These are phyloP conservation scores for Diversispora eburnea DNA, from an alignment of 192 early-diverging fungal genomes.

Conservation along the genomic window DNA sequence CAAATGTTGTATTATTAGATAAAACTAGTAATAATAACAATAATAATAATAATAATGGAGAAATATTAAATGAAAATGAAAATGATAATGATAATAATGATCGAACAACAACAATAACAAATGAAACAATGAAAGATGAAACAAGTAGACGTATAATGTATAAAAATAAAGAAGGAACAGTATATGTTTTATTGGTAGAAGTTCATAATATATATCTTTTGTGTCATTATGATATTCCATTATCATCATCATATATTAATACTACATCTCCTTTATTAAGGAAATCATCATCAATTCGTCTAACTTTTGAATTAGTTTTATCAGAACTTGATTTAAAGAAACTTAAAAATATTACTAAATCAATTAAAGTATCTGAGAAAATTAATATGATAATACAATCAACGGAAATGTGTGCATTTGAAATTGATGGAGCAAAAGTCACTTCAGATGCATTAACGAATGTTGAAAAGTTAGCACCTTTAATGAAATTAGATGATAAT, in stretches of 20 bases:
- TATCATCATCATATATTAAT: not conserved
- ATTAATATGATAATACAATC: not conserved
- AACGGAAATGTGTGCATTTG: conserved; percentile 22
- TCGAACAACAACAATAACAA: too few relatives aligned
- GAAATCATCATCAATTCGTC: not conserved
- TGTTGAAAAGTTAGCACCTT: not conserved
- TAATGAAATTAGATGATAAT: conserved; percentile 18
- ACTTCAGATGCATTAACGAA: conserved; percentile 4
- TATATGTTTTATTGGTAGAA: conserved; percentile 24
- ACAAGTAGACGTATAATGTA: conserved; percentile 7
- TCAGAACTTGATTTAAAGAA: conserved; percentile 20
- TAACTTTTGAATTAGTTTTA: conserved; percentile 23
- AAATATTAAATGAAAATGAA: not conserved
- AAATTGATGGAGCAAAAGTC: conserved; percentile 11
- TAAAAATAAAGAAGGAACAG: conserved; percentile 20
- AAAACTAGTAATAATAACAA: not conserved
- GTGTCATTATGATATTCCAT: conserved; percentile 3
- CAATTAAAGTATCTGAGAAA: conserved; percentile 22
- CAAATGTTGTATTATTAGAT: conserved; percentile 13
- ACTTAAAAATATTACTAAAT: conserved; percentile 28
- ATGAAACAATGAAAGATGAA: not conserved
- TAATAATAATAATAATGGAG: not conserved
- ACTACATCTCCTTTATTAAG: not conserved
- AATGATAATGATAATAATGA: not conserved
- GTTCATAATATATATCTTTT: conserved; percentile 13